These are phyloP conservation scores for Barnettozyma californica DNA, from an alignment of 805 yeast species.

Conservation along the genomic window DNA sequence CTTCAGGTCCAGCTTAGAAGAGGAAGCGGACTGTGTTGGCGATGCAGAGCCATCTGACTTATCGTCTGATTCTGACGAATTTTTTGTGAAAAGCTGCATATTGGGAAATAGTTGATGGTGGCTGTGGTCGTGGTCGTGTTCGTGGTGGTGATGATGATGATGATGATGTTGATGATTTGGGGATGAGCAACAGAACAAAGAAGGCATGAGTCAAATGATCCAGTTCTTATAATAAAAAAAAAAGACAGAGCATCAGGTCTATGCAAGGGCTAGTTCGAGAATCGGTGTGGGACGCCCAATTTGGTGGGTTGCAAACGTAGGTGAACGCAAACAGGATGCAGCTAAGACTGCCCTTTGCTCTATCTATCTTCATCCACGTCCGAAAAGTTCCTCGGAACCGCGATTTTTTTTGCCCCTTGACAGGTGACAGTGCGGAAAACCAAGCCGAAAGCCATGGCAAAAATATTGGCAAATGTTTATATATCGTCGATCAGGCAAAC, in stretches of 20 bases:
- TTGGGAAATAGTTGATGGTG: too few relatives aligned
- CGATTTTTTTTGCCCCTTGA: background rate
- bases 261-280: background rate
- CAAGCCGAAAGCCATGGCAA: background rate
- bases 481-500: too few relatives aligned
- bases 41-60: background rate
- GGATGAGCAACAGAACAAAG: background rate
- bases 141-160: too few relatives aligned
- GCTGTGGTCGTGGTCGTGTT: too few relatives aligned
- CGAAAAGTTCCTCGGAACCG: background rate
- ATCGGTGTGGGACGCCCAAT: background rate
- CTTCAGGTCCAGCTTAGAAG: slow-evolving; percentile 18
- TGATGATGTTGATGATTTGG: too few relatives aligned
- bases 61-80: background rate
- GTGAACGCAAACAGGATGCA: too few relatives aligned
- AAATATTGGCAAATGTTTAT: background rate
- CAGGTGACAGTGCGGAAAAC: background rate
- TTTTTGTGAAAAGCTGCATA: slow-evolving; percentile 1
- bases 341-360: background rate
- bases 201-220: background rate
- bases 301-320: background rate
- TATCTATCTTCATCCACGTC: background rate
- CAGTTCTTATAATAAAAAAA: background rate
- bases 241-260: background rate
- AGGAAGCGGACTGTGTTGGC: background rate